phyloP scores from a whole-genome alignment of 257 asterid species.

The Solanum rostratum region DNA sequence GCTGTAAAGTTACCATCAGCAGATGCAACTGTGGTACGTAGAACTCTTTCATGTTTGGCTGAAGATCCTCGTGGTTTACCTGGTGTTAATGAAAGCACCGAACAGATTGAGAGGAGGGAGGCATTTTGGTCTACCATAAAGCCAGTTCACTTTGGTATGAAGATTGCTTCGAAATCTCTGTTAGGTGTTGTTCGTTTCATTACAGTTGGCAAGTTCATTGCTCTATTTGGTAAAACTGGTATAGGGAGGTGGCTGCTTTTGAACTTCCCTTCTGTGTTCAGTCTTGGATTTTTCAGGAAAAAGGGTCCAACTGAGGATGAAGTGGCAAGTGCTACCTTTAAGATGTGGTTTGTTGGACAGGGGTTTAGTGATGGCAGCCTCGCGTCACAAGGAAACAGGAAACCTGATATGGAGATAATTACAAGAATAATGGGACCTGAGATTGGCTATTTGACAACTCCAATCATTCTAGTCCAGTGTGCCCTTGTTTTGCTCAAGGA shows the following conservation, averaged over 20 bases:
- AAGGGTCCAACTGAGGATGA: constrained; percentile 79
- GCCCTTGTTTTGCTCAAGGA: constrained; percentile 45
- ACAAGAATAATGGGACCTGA: constrained; percentile 92
- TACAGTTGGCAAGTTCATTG: constrained; percentile 39
- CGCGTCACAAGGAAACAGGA: constrained; percentile 27
- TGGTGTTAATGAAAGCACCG: constrained; percentile 44
- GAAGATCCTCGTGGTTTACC: constrained; percentile 52
- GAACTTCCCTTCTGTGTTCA: constrained; percentile 52
- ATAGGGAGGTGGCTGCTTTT: constrained; percentile 63
- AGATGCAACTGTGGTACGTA: constrained; percentile 53
- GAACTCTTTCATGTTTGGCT: constrained; percentile 46
- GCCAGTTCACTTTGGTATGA: constrained; percentile 74
- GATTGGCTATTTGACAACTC: constrained; percentile 82
- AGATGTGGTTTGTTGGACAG: constrained; percentile 89
- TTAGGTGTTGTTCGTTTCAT: constrained; percentile 42
- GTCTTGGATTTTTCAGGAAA: constrained; percentile 52
- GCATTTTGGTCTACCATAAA: constrained; percentile 57
- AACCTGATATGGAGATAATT: constrained; percentile 58
- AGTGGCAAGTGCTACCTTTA: constrained; percentile 61
- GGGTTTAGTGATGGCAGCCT: constrained; percentile 48
- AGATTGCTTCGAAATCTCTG: constrained; percentile 41
- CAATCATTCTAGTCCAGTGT: constrained; percentile 61
- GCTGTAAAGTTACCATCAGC: constrained; percentile 78
- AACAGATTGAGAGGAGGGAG: constrained; percentile 35
- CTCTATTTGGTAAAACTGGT: constrained; percentile 27